Evolutionary conservation across 257 asterid species (phyloP), one percentile per base, ranked within the genome.

Genomic region (Verbascum thapsus): DNA sequence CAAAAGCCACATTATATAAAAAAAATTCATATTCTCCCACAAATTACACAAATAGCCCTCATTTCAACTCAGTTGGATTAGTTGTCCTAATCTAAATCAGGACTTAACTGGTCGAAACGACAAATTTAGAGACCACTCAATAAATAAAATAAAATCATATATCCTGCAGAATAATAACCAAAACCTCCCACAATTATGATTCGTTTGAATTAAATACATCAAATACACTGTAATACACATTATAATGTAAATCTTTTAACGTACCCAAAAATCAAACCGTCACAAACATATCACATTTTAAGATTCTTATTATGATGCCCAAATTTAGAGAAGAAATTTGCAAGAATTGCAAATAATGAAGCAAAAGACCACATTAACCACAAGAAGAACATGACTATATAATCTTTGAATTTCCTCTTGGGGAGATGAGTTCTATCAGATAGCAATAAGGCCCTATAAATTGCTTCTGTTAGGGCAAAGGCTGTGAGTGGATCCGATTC

Each of bases 401-500:
- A 74, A 20, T 84, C 88, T 73, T 69, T 70, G 18, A 74, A 34
- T 23, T 68, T 80, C 64, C 17, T 75, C 68, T 77, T 86, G 0
- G 90, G 88, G 3, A 68, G 50, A 76, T 84, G 89, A 5, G 83
- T 72, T 58, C 95, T 63, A 53, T 86, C 95, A 7, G 90, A 70
- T 61, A 71, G 78, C 43, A 83, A 70, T n/a, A 85, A 56, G 17
- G 92, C 85, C 10, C 90, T 67, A 6, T 78, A 83, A 38, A 81
- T 76, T 0, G 86, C 88, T 78, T 85, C 94, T 0, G 80, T 74
- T 4, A 88, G 22, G 4, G 88, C 85, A 73, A 78, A 82, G 26
- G 95, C 86, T 1, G 86, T 78, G 1, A 78, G 67, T 0, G 85
- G 84, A 57, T 80, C 85, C 1, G 58, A 78, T 72, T 86, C 87